Evolutionary conservation across 1,284 basidiomycete genomes (phyloP).

Genomic region (Porodaedalea pini): DNA sequence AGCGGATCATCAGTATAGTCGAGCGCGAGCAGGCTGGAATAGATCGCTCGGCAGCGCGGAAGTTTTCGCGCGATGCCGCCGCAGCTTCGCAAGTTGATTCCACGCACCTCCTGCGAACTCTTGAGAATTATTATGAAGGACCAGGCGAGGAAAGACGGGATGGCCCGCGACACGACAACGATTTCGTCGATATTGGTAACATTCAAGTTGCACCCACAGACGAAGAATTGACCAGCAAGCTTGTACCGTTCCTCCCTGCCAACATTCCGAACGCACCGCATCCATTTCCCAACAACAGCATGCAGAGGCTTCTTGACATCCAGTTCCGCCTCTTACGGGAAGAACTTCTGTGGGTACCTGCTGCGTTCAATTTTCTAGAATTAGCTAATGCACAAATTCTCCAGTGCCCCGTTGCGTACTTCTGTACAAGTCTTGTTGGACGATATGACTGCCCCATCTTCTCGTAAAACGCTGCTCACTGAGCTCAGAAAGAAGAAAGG

Average conservation of each 20-base stretch:
- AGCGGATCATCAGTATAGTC: slow-evolving; percentile 45
- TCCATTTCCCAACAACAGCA: slow-evolving; percentile 48
- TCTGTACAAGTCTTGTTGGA: slow-evolving; percentile 32
- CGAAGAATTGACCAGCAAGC: slow-evolving; percentile 47
- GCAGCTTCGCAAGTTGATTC: background rate
- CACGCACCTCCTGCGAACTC: slow-evolving; percentile 32
- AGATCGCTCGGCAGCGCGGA: background rate
- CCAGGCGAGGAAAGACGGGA: slow-evolving; percentile 48
- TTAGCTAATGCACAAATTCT: background rate
- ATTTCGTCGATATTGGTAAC: slow-evolving; percentile 48
- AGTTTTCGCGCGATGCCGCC: background rate
- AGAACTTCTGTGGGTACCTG: slow-evolving; percentile 51
- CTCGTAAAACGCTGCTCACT: slow-evolving; percentile 29
- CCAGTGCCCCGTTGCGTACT: slow-evolving; percentile 32
- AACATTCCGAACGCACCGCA: slow-evolving; percentile 59
- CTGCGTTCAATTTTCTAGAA: background rate
- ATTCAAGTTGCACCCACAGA: slow-evolving; percentile 64
- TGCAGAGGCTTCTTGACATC: slow-evolving; percentile 61
- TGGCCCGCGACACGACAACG: slow-evolving; percentile 66
- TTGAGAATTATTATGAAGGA: slow-evolving; percentile 45
- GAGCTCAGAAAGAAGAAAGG: slow-evolving; percentile 40
- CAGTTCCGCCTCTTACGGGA: slow-evolving; percentile 70
- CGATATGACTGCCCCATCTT: slow-evolving; percentile 29
- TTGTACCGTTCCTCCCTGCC: slow-evolving; percentile 53
- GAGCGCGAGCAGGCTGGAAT: slow-evolving; percentile 32